These are phyloP conservation scores for Cystofilobasidium capitatum DNA, from an alignment of 768 basidiomycete genomes.

Conservation along the genomic window DNA sequence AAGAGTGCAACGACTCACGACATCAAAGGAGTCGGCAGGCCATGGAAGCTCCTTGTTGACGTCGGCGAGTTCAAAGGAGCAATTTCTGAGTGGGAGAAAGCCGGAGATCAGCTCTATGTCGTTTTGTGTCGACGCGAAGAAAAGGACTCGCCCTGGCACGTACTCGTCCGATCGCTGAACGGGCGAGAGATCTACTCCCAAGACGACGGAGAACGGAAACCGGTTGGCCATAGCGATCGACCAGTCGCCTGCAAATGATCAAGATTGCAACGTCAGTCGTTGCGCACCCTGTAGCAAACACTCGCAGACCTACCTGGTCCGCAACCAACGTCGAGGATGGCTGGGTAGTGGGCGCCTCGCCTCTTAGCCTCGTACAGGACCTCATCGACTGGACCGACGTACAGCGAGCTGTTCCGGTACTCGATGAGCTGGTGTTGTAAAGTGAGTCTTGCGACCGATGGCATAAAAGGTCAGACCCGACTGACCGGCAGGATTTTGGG, in stretches of 20 bases:
- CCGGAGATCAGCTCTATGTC: not conserved
- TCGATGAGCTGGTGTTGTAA: constrained; percentile 11
- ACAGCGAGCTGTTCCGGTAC: constrained; percentile 1
- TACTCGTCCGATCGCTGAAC: not conserved
- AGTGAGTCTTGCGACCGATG: not conserved
- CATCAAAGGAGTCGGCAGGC: constrained; percentile 16
- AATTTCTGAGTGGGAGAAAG: constrained; percentile 3
- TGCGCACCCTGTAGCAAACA: not conserved
- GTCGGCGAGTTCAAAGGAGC: constrained; percentile 21
- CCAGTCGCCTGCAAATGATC: constrained; percentile 11
- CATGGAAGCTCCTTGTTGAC: constrained; percentile 11
- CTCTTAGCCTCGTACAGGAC: constrained; percentile 6
- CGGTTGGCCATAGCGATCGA: constrained; percentile 11
- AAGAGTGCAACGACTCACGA: not conserved
- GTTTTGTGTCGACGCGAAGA: not conserved
- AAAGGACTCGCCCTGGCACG: constrained; percentile 1
- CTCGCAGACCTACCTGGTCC: not conserved
- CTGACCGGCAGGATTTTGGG: no score
- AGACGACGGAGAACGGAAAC: constrained; percentile 9
- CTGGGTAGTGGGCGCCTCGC: not conserved
- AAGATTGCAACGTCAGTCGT: not conserved
- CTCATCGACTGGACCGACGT: constrained; percentile 14
- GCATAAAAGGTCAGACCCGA: not conserved
- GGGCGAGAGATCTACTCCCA: constrained; percentile 10
- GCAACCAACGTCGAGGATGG: constrained; percentile 14